Percentiles rank a stretch among this genome's conserved stretches.
These are phyloP conservation scores for Aspergillus persii DNA, from an alignment of 2,329 filamentous ascomycete species.

Conservation along the genomic window DNA sequence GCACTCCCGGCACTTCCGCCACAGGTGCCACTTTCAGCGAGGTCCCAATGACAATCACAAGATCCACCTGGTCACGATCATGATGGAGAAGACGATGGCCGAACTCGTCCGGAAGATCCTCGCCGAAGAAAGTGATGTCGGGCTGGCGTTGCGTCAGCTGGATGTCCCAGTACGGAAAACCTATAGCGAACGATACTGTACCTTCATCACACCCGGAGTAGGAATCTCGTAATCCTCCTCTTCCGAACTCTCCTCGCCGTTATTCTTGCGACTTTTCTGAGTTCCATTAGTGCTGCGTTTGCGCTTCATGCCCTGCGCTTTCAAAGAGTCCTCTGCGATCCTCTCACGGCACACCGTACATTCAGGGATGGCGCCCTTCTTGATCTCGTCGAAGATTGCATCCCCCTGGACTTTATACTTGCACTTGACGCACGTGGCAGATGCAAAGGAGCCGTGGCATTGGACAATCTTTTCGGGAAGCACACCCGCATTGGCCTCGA, in stretches of 20 bases:
- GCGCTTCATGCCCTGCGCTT: slow-evolving; percentile 50
- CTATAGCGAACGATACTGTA: slow-evolving; percentile 14
- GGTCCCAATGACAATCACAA: slow-evolving; percentile 94
- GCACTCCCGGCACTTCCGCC: slow-evolving; percentile 79
- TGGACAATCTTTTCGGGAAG: slow-evolving; percentile 79
- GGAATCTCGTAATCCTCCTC: slow-evolving; percentile 64
- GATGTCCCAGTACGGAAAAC: not conserved
- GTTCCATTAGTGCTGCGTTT: slow-evolving; percentile 51
- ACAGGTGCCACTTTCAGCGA: slow-evolving; percentile 95
- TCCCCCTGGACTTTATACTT: slow-evolving; percentile 70
- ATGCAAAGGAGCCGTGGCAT: slow-evolving; percentile 95
- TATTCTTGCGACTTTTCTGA: slow-evolving; percentile 54
- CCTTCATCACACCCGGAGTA: slow-evolving; percentile 76
- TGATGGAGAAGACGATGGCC: slow-evolving; percentile 74
- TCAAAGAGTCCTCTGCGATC: slow-evolving; percentile 44
- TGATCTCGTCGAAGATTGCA: slow-evolving; percentile 75
- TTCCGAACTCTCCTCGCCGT: slow-evolving; percentile 55
- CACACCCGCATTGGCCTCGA: slow-evolving; percentile 85
- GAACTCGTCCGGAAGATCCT: slow-evolving; percentile 81
- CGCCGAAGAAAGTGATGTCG: slow-evolving; percentile 97
- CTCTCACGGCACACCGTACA: slow-evolving; percentile 68
- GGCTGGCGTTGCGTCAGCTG: slow-evolving; percentile 51
- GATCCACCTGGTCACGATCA: slow-evolving; percentile 76
- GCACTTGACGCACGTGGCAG: slow-evolving; percentile 84
- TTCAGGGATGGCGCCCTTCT: slow-evolving; percentile 69